phyloP scores from a whole-genome alignment of 495 filamentous ascomycete genomes.

The Tuber umbilicatum region DNA sequence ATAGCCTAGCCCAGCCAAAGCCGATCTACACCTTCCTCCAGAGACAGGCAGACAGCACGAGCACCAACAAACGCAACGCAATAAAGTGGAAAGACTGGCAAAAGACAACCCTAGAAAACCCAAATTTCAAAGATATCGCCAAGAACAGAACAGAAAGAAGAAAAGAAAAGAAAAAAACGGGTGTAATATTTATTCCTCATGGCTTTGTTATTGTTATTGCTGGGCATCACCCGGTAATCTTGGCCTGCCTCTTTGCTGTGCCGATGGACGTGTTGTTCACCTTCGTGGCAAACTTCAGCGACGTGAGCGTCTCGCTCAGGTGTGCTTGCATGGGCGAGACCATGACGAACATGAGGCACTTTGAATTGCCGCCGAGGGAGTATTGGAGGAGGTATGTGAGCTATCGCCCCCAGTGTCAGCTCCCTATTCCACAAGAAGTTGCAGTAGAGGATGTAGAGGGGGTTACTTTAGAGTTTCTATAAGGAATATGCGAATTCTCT shows the following conservation, averaged over 20 bases:
- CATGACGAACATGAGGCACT: conserved; percentile 99
- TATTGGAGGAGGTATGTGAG: conserved; percentile 94
- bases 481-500: conserved; percentile 81
- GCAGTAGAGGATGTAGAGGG: neutral
- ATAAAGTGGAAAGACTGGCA: conserved; percentile 9
- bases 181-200: conserved; percentile 12
- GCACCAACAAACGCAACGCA: neutral
- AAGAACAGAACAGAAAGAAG: neutral
- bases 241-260: conserved; percentile 37
- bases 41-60: neutral
- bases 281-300: conserved; percentile 93
- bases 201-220: conserved; percentile 4
- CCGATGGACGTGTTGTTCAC: conserved; percentile 47
- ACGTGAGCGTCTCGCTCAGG: conserved; percentile 86
- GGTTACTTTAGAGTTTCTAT: conserved; percentile 84
- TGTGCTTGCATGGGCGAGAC: conserved; percentile 87
- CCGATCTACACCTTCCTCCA: neutral
- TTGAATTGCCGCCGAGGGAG: conserved; percentile 87
- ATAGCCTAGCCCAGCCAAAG: neutral
- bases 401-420: conserved; percentile 44
- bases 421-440: neutral
- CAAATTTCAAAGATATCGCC: conserved; percentile 1
- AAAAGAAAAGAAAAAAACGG: conserved; percentile 14
- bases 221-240: conserved; percentile 27
- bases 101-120: conserved; percentile 5